Conservation (phyloP, 164 flowering plant genomes). For the Paratinospora sagittata region DNA sequence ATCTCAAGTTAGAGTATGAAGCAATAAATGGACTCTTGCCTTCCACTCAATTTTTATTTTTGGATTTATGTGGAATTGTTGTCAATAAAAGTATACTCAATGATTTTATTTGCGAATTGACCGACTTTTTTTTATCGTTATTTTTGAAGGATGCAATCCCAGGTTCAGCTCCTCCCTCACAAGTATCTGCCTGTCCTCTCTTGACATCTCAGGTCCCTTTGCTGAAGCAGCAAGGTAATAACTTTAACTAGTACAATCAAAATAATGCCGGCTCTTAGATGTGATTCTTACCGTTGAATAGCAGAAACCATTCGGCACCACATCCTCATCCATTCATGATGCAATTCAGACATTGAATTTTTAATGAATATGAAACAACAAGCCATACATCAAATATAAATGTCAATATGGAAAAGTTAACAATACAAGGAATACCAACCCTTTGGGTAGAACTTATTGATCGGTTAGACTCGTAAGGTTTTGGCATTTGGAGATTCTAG, state of each 20-base stretch:
- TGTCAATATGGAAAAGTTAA: too few relatives aligned
- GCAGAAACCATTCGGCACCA: neutral
- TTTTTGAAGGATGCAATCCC: constrained; percentile 44
- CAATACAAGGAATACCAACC: too few relatives aligned
- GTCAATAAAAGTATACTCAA: neutral
- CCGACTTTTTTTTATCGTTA: constrained; percentile 5
- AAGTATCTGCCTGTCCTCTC: constrained; percentile 35
- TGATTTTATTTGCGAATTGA: neutral
- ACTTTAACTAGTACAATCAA: neutral
- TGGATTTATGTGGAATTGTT: neutral
- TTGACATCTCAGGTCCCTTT: constrained; percentile 37
- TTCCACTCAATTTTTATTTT: neutral
- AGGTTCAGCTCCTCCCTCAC: constrained; percentile 38
- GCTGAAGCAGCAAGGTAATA: constrained; percentile 70
- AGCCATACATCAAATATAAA: too few relatives aligned
- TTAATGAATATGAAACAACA: too few relatives aligned
- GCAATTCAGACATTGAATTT: neutral
- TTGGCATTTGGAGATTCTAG: too few relatives aligned
- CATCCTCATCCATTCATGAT: neutral
- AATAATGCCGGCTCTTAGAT: neutral
- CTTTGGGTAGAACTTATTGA: too few relatives aligned
- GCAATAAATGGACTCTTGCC: neutral
- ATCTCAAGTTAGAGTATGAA: neutral
- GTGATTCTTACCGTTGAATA: neutral
- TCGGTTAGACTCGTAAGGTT: too few relatives aligned